phyloP scores from a whole-genome alignment of 306 rosid species.

The Vigna nakashimae region DNA sequence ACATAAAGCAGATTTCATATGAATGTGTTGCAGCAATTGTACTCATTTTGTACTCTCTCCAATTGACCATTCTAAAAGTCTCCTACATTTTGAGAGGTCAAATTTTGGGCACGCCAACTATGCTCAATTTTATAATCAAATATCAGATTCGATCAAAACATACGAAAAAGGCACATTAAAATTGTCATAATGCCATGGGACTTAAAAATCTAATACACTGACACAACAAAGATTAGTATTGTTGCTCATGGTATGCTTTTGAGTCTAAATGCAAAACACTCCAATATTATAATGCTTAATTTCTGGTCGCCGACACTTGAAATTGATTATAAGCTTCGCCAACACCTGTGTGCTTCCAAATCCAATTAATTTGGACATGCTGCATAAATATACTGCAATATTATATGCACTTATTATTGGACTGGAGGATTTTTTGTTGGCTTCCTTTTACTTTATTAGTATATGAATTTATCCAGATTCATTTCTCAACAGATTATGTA shows the following conservation, averaged over 20 bases:
- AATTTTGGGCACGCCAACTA: conserved; percentile 42
- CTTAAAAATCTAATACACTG: conserved; percentile 37
- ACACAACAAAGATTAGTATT: conserved; percentile 33
- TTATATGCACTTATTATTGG: conserved; percentile 42
- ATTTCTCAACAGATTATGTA: neutral
- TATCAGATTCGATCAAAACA: conserved; percentile 26
- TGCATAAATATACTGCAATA: conserved; percentile 27
- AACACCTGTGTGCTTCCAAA: conserved; percentile 40
- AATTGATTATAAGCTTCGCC: conserved; percentile 31
- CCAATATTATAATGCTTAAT: conserved; percentile 31
- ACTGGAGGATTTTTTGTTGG: conserved; percentile 16
- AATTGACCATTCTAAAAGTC: conserved; percentile 41
- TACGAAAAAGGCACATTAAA: conserved; percentile 18
- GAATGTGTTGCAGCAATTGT: conserved; percentile 37
- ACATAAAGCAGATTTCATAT: conserved; percentile 17
- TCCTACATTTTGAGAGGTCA: conserved; percentile 29
- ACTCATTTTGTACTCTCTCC: conserved; percentile 32
- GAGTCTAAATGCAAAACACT: neutral
- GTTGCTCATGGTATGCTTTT: conserved; percentile 12
- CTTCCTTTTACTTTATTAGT: neutral
- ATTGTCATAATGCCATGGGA: conserved; percentile 32
- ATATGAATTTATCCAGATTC: neutral
- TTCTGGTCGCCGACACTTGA: conserved; percentile 53
- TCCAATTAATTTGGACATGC: conserved; percentile 46
- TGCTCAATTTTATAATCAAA: conserved; percentile 35